Conservation (phyloP, 2,329 filamentous ascomycete genomes). For the Fusarium sp. region DNA sequence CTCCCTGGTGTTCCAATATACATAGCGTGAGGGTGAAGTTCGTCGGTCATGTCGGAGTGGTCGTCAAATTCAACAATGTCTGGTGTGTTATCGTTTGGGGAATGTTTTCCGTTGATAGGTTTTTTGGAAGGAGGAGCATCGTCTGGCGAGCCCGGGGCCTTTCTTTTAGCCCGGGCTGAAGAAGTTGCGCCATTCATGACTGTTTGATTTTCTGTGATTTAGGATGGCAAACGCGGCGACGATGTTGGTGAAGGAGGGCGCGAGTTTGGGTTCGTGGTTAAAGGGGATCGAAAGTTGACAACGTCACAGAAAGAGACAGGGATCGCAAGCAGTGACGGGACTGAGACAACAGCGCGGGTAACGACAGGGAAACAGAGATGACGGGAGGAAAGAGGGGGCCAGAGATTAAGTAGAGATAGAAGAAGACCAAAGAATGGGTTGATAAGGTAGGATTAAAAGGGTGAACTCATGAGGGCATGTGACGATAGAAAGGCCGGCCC, state of each 20-base stretch:
- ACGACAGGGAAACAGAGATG: slow-evolving; percentile 42
- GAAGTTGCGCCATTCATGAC: slow-evolving; percentile 56
- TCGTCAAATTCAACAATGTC: slow-evolving; percentile 53
- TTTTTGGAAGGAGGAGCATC: slow-evolving; percentile 49
- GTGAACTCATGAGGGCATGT: slow-evolving; percentile 45
- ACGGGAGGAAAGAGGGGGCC: slow-evolving; percentile 3
- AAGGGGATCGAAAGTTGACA: slow-evolving; percentile 21
- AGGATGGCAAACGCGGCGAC: not conserved
- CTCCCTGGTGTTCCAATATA: slow-evolving; percentile 52
- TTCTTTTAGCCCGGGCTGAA: slow-evolving; percentile 61
- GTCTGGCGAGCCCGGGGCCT: slow-evolving; percentile 56
- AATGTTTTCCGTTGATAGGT: slow-evolving; percentile 57
- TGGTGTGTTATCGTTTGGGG: slow-evolving; percentile 60
- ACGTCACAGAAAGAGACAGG: slow-evolving; percentile 31
- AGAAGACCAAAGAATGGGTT: slow-evolving; percentile 9
- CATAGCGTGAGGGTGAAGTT: slow-evolving; percentile 48
- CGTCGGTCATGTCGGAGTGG: slow-evolving; percentile 54
- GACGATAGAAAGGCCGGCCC: slow-evolving; percentile 34
- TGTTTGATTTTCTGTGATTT: slow-evolving; percentile 13
- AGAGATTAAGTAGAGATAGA: slow-evolving; percentile 15
- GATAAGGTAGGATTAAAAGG: slow-evolving; percentile 26
- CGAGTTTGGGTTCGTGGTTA: not conserved
- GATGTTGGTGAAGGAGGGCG: slow-evolving; percentile 12
- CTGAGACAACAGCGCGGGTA: slow-evolving; percentile 28
- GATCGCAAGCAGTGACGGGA: slow-evolving; percentile 29